phyloP scores from a whole-genome alignment of 768 basidiomycete species.

The Fistulinella prunicolor region DNA sequence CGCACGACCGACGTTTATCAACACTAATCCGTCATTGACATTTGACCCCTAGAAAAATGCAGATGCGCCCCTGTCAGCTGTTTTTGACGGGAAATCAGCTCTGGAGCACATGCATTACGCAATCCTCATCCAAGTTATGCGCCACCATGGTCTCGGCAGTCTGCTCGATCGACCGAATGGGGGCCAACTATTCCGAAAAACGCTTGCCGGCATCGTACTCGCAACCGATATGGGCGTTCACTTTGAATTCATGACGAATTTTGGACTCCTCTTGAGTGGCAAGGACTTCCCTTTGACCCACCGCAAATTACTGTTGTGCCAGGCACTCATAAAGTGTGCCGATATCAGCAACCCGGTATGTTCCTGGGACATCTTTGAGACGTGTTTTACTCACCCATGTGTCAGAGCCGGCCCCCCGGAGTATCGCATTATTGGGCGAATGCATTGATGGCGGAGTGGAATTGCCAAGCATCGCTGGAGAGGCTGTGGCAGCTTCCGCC shows the following conservation, averaged over 20 bases:
- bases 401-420: slow-evolving; percentile 85
- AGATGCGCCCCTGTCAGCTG: slow-evolving; percentile 77
- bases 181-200: slow-evolving; percentile 57
- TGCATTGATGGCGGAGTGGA: slow-evolving; percentile 89
- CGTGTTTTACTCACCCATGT: slow-evolving; percentile 4
- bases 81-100: slow-evolving; percentile 87
- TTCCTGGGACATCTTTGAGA: slow-evolving; percentile 15
- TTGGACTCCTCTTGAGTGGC: slow-evolving; percentile 49
- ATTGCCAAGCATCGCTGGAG: slow-evolving; percentile 84
- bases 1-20: background rate
- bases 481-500: slow-evolving; percentile 67
- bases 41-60: slow-evolving; percentile 76
- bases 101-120: slow-evolving; percentile 91
- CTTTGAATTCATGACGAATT: slow-evolving; percentile 72
- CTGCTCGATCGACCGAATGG: slow-evolving; percentile 56
- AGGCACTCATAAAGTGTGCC: slow-evolving; percentile 93
- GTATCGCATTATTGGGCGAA: slow-evolving; percentile 92
- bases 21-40: slow-evolving; percentile 2
- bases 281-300: slow-evolving; percentile 37
- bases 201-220: slow-evolving; percentile 78
- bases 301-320: slow-evolving; percentile 73
- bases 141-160: slow-evolving; percentile 69
- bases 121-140: slow-evolving; percentile 75
- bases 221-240: slow-evolving; percentile 97
- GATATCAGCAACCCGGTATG: slow-evolving; percentile 98